Conservation (phyloP, 1,284 basidiomycete species). For the Sanghuangporus baumii region DNA sequence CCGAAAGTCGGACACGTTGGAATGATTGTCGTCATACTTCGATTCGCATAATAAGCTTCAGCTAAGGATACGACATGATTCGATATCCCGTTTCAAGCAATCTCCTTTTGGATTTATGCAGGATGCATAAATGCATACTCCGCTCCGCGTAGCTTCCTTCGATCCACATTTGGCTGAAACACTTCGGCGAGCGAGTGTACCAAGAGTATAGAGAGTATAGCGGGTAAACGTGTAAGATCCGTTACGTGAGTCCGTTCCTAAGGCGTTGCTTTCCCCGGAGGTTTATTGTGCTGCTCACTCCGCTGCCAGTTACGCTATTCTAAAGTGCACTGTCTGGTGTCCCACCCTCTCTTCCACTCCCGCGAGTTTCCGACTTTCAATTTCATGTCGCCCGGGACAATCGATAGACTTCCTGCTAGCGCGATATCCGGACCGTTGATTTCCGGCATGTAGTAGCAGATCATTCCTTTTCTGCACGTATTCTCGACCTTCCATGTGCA, state of each 20-base stretch:
- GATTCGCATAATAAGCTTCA: too few relatives aligned
- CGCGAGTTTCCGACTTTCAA: neutral
- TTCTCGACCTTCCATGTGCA: neutral
- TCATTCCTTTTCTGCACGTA: too few relatives aligned
- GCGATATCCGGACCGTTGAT: neutral
- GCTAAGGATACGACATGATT: too few relatives aligned
- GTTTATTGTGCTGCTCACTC: neutral
- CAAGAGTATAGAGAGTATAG: too few relatives aligned
- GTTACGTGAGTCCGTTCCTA: neutral
- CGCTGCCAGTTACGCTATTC: neutral
- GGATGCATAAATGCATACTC: too few relatives aligned
- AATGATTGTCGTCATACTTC: too few relatives aligned
- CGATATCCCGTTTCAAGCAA: too few relatives aligned
- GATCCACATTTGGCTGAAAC: too few relatives aligned
- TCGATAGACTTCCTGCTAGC: neutral
- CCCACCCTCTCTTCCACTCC: neutral
- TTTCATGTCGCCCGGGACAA: neutral
- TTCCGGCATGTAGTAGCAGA: neutral
- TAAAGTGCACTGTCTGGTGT: neutral
- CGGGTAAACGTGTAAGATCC: neutral
- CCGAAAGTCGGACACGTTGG: too few relatives aligned
- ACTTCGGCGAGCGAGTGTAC: too few relatives aligned
- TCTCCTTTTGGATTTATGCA: too few relatives aligned
- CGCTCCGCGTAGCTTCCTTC: too few relatives aligned
- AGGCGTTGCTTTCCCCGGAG: neutral